A percentile compares a stretch with the other conserved stretches of the same genome.
These are phyloP conservation scores for Hypoxylon sp. DNA, from an alignment of 2,329 filamentous ascomycete genomes.

Conservation along the genomic window DNA sequence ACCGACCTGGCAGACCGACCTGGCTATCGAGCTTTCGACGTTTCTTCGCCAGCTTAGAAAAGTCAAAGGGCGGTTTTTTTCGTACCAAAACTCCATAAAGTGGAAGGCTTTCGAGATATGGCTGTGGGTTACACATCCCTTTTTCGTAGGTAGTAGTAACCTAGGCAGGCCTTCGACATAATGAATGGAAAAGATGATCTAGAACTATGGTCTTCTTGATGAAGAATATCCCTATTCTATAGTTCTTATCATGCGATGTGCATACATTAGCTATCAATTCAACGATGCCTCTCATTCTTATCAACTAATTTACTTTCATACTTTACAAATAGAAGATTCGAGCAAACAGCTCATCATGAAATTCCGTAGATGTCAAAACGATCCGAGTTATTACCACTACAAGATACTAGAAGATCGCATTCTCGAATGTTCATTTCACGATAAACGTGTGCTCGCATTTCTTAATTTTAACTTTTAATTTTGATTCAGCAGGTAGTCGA, in stretches of 20 bases:
- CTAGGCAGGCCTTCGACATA: background rate
- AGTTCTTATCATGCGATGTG: background rate
- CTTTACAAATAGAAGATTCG: background rate
- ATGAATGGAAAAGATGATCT: background rate
- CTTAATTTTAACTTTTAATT: constrained; percentile 27
- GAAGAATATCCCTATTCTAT: background rate
- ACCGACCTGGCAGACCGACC: background rate
- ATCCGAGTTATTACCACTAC: background rate
- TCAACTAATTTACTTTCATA: background rate
- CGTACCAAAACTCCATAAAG: background rate
- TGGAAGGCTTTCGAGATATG: background rate
- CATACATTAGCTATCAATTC: background rate
- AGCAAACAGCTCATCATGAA: background rate
- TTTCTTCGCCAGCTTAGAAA: background rate
- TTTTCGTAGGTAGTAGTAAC: background rate
- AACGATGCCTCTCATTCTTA: background rate
- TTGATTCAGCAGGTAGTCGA: constrained; percentile 6
- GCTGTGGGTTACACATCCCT: background rate
- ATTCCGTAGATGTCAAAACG: background rate
- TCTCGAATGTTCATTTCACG: background rate
- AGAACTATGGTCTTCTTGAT: background rate
- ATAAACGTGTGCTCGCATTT: background rate
- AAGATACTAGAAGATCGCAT: background rate
- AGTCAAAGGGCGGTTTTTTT: background rate
- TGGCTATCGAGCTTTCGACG: background rate